Conservation (phyloP, 345 rosid genomes). For the Balakata baccata region DNA sequence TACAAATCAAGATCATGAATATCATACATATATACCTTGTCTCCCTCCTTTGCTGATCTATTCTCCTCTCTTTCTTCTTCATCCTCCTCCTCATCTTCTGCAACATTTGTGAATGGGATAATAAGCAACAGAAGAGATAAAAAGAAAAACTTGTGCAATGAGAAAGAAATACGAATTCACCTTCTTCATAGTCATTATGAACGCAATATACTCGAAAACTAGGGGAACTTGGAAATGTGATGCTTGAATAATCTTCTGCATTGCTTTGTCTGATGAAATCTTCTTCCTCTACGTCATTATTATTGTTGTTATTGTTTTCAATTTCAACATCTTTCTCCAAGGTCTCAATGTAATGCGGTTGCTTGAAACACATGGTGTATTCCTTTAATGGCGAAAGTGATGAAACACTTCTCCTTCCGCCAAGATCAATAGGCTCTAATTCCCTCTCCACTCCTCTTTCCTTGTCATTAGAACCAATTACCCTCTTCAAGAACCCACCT, state of each 20-base stretch:
- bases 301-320: not conserved
- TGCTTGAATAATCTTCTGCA: not conserved
- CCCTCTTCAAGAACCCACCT: slow-evolving; percentile 6
- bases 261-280: not conserved
- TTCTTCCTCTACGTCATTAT: not conserved
- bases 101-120: not conserved
- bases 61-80: not conserved
- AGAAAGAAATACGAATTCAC: not conserved
- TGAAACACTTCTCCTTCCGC: not conserved
- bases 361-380: not conserved
- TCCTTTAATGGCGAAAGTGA: not conserved
- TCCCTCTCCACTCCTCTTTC: not conserved
- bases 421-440: not conserved
- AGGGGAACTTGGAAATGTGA: slow-evolving; percentile 31
- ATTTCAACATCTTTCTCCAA: not conserved
- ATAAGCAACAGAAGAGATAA: not conserved
- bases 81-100: not conserved
- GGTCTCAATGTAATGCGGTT: not conserved
- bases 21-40: slow-evolving; percentile 8
- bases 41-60: not conserved
- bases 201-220: slow-evolving; percentile 46
- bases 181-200: not conserved
- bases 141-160: not conserved
- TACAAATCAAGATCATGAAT: no score
- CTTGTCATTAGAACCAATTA: slow-evolving; percentile 3